Evolutionary conservation across 805 yeast genomes (phyloP), one percentile per base, ranked within the genome.

Genomic region (Saturnispora silvae): DNA sequence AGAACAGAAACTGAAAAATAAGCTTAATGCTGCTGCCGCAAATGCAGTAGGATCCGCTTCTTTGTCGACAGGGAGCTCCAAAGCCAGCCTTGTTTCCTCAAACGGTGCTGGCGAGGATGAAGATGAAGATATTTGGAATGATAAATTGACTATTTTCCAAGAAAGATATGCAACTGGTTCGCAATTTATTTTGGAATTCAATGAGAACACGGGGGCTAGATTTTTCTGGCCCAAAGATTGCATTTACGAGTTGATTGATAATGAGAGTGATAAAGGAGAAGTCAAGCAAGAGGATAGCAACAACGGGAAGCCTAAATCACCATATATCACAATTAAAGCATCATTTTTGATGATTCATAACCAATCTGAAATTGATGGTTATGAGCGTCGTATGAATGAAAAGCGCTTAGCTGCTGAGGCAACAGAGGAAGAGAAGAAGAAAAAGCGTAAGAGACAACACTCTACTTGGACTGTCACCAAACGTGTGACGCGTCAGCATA

Each of bases 151-250:
- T 0, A 77, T 86, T 0, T 81, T 81, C 49, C 94, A 82, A 50
- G 87, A 79, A 46, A 70, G 75, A 52, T 81, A 81, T 48, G 60
- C 72, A 17, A 54, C 69, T 26, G 72, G 74, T 47, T 85, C 94
- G 1, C 80, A 83, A 37, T 54, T 92, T 28, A 77, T 86, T 5
- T 77, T 89, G 54, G 98, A 92, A 56, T 89, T 77, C 59, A 69
- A 70, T 20, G 97, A 92, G 48, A 78, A 77, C 52, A 72, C 92
- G 0, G 68, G 77, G 32, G 77, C 77, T 6, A 68, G 97, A 40
- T 89, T 70, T 49, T 60, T 70, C 40, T 52, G 89, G 1, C 96
- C 97, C 0, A 77, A 77, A 45, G 73, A 84, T 44, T 70, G 94
- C 1, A 69, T 89, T 3, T 62, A 81, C 41, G 96, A 87, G 57